Base-by-base conservation (phyloP, 2,329 filamentous ascomycete species). In the Pyrenochaeta sp. region DNA sequence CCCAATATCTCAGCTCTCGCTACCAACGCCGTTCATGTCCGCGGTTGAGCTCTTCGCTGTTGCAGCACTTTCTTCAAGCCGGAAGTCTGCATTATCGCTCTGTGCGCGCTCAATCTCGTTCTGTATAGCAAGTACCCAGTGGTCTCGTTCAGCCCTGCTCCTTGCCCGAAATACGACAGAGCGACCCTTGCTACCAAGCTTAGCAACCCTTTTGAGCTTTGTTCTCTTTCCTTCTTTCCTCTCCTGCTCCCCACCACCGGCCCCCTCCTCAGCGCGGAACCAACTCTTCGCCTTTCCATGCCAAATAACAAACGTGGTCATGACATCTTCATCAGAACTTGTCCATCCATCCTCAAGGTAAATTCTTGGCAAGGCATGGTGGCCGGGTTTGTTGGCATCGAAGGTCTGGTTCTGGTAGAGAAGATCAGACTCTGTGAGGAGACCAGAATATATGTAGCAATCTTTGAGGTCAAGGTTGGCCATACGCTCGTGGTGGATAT, bases 261-360 rank as follows among this genome's bases (percentile, higher is more conserved):
- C 70, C 6, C 68, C 67, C 49, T 74, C 65, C 49, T 73, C 66
- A 7, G 71, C 73, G 15, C 78, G 69, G 66, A 88, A 87, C 64
- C 83, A 82, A 7, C 79, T 81, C 64, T 85, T 86, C 54, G 77
- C 79, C 57, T 81, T 79, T 32, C 82, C 83, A 60, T 87, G 83
- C 86, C 86, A 89, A 36, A 89, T 77, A n/a, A 88, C 86, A 65
- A 89, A 89, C 2, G 83, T 86, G 0, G 85, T 87, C 75, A 86
- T 86, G n/a, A 83, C 82, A 62, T 88, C 86, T 63, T 88, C 86
- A 59, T 89, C 86, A 0, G 81, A 82, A 21, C 79, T 83, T 17
- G 85, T 88, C 82, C 84, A 87, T 15, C 80, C 80, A 57, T 88
- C 85, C 46, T 84, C 80, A 29, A 83, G 79, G 63, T 87, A 88